Conservation (phyloP, 1,139 yeast species). For the Barnettozyma hawaiiensis region DNA sequence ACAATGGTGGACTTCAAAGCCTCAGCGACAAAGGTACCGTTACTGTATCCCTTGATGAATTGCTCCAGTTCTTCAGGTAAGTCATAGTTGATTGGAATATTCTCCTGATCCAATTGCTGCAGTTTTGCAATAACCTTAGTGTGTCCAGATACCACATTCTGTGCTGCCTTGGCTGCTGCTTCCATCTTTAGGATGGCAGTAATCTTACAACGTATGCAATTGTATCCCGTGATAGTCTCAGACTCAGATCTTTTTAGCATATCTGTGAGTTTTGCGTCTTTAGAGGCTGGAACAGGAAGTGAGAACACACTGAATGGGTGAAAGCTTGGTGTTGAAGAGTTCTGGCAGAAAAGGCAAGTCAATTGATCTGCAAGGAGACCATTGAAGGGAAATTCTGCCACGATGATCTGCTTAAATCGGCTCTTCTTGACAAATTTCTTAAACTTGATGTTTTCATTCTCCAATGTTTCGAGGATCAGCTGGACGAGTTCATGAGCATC, state of each 20-base stretch:
- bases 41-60: slow-evolving; percentile 42
- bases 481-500: slow-evolving; percentile 94
- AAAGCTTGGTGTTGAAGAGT: slow-evolving; percentile 53
- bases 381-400: slow-evolving; percentile 67
- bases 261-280: slow-evolving; percentile 42
- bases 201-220: slow-evolving; percentile 67
- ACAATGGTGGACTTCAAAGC: slow-evolving; percentile 57
- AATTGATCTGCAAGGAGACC: slow-evolving; percentile 64
- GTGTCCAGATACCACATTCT: slow-evolving; percentile 19
- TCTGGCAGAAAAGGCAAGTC: slow-evolving; percentile 62
- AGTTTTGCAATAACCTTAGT: slow-evolving; percentile 28
- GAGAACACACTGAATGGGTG: slow-evolving; percentile 70
- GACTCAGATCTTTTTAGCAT: slow-evolving; percentile 54
- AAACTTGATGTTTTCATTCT: slow-evolving; percentile 52
- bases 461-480: slow-evolving; percentile 69
- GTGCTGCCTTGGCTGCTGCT: slow-evolving; percentile 22
- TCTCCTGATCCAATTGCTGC: slow-evolving; percentile 28
- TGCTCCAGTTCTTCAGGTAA: slow-evolving; percentile 38
- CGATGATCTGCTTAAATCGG: slow-evolving; percentile 6
- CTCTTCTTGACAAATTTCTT: slow-evolving; percentile 32
- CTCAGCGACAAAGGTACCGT: slow-evolving; percentile 40
- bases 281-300: slow-evolving; percentile 63
- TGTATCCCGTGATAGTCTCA: slow-evolving; percentile 76
- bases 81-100: slow-evolving; percentile 58
- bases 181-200: slow-evolving; percentile 38